These are phyloP conservation scores for Acanthamoeba triangularis DNA, from an alignment of 208 protist genomes.

Conservation along the genomic window DNA sequence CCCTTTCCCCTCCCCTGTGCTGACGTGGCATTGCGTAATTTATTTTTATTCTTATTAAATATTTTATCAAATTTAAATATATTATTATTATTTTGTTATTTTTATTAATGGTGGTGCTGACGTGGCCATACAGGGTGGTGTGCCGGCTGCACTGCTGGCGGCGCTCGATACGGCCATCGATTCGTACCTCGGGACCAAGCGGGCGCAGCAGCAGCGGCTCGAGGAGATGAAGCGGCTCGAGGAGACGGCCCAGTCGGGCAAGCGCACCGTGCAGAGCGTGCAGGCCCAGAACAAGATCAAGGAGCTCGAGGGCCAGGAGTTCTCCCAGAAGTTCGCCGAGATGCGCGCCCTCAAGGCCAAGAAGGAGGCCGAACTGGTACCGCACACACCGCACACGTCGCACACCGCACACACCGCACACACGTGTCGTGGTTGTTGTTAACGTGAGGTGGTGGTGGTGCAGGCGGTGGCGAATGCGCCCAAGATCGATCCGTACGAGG, in stretches of 20 bases:
- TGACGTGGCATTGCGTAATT: not conserved
- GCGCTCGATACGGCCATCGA: conserved; percentile 50
- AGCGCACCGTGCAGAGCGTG: conserved; percentile 34
- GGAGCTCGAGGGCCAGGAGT: conserved; percentile 69
- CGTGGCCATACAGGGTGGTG: not conserved
- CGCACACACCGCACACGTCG: not conserved
- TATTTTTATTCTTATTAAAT: not conserved
- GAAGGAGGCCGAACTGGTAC: conserved; percentile 68
- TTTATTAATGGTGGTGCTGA: not conserved
- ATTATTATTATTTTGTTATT: not conserved
- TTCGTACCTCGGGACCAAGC: conserved; percentile 18
- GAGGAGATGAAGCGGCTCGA: conserved; percentile 58
- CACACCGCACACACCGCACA: not conserved
- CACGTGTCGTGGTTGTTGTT: not conserved
- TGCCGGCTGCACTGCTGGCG: conserved; percentile 25
- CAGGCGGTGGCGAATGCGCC: conserved; percentile 50
- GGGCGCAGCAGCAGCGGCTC: not conserved
- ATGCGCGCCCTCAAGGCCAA: conserved; percentile 71
- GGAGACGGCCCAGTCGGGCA: not conserved
- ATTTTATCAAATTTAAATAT: not conserved
- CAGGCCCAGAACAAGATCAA: conserved; percentile 73
- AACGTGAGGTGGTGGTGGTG: not conserved
- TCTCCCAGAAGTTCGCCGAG: conserved; percentile 66
- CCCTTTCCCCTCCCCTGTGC: not conserved
- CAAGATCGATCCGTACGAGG: conserved; percentile 68